phyloP scores from a whole-genome alignment of 768 basidiomycete species.

The Panaeolus cyanescens region DNA sequence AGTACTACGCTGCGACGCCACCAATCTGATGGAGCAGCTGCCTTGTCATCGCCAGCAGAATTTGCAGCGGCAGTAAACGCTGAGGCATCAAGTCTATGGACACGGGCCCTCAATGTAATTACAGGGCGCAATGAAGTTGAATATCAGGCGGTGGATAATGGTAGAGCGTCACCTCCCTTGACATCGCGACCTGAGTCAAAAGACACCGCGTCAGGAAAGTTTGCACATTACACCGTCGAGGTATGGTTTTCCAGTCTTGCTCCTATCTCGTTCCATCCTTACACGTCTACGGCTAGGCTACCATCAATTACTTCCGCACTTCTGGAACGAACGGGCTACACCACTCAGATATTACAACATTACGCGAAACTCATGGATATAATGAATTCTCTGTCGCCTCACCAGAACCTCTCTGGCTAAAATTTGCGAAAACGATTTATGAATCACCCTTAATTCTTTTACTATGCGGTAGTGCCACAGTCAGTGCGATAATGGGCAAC shows the following conservation, averaged over 20 bases:
- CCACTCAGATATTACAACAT: slow-evolving; percentile 56
- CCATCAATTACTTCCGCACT: slow-evolving; percentile 70
- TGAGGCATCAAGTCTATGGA: slow-evolving; percentile 54
- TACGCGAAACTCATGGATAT: slow-evolving; percentile 76
- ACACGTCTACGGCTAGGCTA: slow-evolving; percentile 52
- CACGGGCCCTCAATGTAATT: slow-evolving; percentile 39
- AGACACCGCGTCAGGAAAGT: slow-evolving; percentile 67
- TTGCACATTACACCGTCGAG: slow-evolving; percentile 67
- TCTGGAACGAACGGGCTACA: slow-evolving; percentile 64
- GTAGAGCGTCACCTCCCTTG: slow-evolving; percentile 33
- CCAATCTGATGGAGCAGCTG: slow-evolving; percentile 45
- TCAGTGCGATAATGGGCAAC: slow-evolving; percentile 95
- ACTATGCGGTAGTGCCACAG: slow-evolving; percentile 84
- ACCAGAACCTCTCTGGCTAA: slow-evolving; percentile 78
- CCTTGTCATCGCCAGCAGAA: slow-evolving; percentile 46
- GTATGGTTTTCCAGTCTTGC: slow-evolving; percentile 37
- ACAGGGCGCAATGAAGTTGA: slow-evolving; percentile 37
- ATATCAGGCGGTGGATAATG: slow-evolving; percentile 37
- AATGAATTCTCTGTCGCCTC: slow-evolving; percentile 92
- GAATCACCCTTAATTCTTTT: slow-evolving; percentile 92
- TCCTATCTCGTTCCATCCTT: slow-evolving; percentile 5
- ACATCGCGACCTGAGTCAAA: slow-evolving; percentile 33
- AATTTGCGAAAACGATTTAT: slow-evolving; percentile 94
- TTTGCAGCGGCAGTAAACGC: slow-evolving; percentile 50
- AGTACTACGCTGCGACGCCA: slow-evolving; percentile 80